These are phyloP conservation scores for Irpex sp. DNA, from an alignment of 1,284 basidiomycete species.

Conservation along the genomic window DNA sequence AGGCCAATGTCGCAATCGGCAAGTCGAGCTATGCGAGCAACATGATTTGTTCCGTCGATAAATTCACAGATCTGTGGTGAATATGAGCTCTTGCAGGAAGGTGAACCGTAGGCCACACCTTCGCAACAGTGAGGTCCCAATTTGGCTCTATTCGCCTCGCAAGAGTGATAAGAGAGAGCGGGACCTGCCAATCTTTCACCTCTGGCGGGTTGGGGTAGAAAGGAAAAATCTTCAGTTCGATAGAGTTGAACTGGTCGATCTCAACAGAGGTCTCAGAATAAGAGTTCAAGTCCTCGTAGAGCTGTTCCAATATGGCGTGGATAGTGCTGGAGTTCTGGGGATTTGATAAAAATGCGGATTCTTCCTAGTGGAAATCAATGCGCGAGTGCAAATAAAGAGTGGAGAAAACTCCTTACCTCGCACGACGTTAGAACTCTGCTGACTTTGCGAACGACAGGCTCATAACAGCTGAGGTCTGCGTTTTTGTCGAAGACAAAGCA, in stretches of 20 bases:
- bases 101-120: conserved; percentile 42
- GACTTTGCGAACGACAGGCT: conserved; percentile 93
- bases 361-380: conserved; percentile 54
- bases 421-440: conserved; percentile 83
- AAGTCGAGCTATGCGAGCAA: conserved; percentile 86
- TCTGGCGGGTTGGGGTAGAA: conserved; percentile 92
- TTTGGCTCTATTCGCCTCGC: conserved; percentile 80
- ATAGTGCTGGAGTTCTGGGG: conserved; percentile 69
- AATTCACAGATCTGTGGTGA: too few species aligned
- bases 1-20: conserved; percentile 88
- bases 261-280: conserved; percentile 93
- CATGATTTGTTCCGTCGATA: conserved; percentile 83
- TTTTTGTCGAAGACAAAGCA: conserved; percentile 94
- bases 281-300: conserved; percentile 96
- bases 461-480: conserved; percentile 91
- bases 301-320: conserved; percentile 88
- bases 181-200: conserved; percentile 95
- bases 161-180: conserved; percentile 85
- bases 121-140: conserved; percentile 95
- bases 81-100: neutral
- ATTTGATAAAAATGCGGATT: conserved; percentile 84
- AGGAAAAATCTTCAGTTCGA: conserved; percentile 94
- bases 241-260: conserved; percentile 86
- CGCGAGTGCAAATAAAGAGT: conserved; percentile 1
- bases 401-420: conserved; percentile 60